Evolutionary conservation across 768 basidiomycete species (phyloP).

Genomic region (Amanita fuliginea): DNA sequence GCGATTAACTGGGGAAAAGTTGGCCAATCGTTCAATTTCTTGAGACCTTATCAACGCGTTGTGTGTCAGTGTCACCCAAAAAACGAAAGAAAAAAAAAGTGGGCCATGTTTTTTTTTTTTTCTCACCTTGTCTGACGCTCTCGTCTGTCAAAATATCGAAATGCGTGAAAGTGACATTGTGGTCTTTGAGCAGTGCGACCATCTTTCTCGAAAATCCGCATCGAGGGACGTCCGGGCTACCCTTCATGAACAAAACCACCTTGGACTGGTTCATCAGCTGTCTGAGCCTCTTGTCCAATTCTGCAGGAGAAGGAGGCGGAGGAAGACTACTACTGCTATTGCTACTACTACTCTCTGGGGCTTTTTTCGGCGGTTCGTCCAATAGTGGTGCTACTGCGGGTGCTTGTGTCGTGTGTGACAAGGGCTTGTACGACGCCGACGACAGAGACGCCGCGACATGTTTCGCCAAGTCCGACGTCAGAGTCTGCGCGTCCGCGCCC

Average conservation of each 20-base stretch:
- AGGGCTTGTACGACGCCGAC: conserved; percentile 24
- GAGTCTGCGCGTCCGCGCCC: conserved; percentile 66
- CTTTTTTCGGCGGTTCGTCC: no score
- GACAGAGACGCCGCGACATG: conserved; percentile 36
- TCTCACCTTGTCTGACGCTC: conserved; percentile 56
- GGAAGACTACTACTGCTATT: no score
- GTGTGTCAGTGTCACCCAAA: no score
- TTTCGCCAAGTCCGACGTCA: conserved; percentile 51
- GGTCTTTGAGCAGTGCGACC: conserved; percentile 51
- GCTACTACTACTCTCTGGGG: no score
- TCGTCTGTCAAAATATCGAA: conserved; percentile 85
- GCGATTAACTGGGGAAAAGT: conserved; percentile 83
- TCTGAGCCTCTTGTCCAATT: conserved; percentile 54
- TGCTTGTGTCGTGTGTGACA: conserved; percentile 34
- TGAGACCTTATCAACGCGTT: conserved; percentile 36
- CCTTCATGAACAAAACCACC: conserved; percentile 90
- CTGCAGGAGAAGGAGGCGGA: no score
- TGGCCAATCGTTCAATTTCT: conserved; percentile 81
- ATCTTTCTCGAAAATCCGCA: conserved; percentile 83
- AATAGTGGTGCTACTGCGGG: no score
- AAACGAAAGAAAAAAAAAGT: conserved; percentile 13
- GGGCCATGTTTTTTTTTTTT: no score
- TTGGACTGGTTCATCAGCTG: conserved; percentile 67
- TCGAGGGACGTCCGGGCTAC: conserved; percentile 60
- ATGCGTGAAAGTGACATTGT: conserved; percentile 54